phyloP scores from a whole-genome alignment of 2,329 filamentous ascomycete genomes.

The Juglanconis oblonga region DNA sequence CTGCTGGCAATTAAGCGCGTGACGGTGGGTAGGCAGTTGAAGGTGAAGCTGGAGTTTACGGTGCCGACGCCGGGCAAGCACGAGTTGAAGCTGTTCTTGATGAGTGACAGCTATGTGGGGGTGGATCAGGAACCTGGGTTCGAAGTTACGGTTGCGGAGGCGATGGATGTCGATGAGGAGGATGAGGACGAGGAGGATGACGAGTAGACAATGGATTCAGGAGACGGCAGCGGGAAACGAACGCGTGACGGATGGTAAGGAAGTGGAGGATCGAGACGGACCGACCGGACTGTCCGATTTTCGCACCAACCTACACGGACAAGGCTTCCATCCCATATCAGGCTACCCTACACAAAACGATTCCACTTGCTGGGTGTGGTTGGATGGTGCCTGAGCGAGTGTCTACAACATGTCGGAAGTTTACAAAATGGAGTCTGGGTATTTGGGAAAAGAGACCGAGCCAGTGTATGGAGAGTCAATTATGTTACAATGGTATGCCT shows the following conservation, averaged over 20 bases:
- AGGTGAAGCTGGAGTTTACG: conserved; percentile 81
- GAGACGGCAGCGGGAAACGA: no score
- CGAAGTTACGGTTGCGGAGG: conserved; percentile 79
- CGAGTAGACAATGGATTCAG: conserved; percentile 23
- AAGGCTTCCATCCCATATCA: no score
- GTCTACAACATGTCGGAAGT: not conserved
- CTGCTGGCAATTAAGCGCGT: conserved; percentile 93
- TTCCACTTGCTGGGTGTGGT: no score
- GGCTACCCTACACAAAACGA: no score
- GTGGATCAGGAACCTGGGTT: conserved; percentile 96
- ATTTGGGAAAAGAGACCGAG: not conserved
- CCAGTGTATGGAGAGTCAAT: not conserved
- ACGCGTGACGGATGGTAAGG: not conserved
- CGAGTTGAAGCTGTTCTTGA: conserved; percentile 85
- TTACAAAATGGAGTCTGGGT: not conserved
- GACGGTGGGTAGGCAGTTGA: conserved; percentile 75
- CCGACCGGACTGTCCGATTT: no score
- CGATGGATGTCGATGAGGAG: conserved; percentile 91
- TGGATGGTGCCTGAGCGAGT: no score
- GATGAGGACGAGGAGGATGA: conserved; percentile 73
- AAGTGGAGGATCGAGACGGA: not conserved
- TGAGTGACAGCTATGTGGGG: conserved; percentile 96
- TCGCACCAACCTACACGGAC: not conserved
- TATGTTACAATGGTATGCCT: not conserved
- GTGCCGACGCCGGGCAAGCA: conserved; percentile 82